Evolutionary conservation across 345 rosid genomes (phyloP).

Genomic region (Psidium friedrichsthalianum): DNA sequence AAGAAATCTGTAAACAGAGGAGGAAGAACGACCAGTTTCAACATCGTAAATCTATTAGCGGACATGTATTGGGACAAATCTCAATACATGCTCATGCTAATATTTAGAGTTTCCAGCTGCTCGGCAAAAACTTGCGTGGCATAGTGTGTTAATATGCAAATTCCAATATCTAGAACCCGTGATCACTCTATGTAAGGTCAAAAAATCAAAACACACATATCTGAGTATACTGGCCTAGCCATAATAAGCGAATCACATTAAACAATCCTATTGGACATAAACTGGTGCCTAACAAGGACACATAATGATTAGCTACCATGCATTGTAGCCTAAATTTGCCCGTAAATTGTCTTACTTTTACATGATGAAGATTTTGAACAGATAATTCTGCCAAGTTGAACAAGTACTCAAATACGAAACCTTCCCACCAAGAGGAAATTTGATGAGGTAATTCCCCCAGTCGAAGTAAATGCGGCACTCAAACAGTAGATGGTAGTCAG

Average conservation of each 20-base stretch:
- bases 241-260: not conserved
- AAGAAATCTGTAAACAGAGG: constrained; percentile 12
- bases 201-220: not conserved
- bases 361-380: not conserved
- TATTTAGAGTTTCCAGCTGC: not conserved
- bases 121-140: not conserved
- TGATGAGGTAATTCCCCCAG: not conserved
- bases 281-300: not conserved
- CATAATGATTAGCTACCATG: not conserved
- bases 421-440: not conserved
- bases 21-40: not conserved
- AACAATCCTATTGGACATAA: not conserved
- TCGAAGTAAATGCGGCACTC: not conserved
- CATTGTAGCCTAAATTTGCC: not conserved
- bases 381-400: not conserved
- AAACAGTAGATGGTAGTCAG: not conserved
- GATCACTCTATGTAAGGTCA: not conserved
- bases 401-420: not conserved
- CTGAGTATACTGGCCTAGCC: not conserved
- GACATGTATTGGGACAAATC: not conserved
- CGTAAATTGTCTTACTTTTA: not conserved
- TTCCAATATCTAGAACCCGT: not conserved
- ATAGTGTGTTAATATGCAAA: not conserved
- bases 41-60: not conserved
- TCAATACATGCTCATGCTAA: not conserved